A percentile compares a stretch with the other conserved stretches of the same genome.
These are phyloP conservation scores for Jacaranda mimosifolia DNA, from an alignment of 257 asterid species.

Conservation along the genomic window DNA sequence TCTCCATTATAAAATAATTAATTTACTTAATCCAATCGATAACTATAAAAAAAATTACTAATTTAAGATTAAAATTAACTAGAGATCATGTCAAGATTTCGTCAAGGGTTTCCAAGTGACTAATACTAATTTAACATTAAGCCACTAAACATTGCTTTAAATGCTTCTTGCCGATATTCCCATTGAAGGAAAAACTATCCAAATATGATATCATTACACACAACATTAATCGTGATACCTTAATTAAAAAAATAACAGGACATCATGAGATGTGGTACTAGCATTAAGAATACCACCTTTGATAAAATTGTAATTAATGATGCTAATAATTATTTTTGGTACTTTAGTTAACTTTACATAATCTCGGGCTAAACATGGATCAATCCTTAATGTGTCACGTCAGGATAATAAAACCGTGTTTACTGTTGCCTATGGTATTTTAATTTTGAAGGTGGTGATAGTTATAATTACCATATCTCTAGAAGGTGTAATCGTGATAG, in stretches of 20 bases:
- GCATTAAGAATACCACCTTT: background rate
- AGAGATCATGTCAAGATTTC: no score
- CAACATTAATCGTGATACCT: no score
- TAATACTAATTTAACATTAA: background rate
- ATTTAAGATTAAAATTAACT: no score
- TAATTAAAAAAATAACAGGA: background rate
- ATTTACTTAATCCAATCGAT: no score
- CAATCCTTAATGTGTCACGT: conserved; percentile 15
- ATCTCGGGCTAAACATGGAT: background rate
- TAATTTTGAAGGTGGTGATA: background rate
- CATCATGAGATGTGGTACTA: background rate
- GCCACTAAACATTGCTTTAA: background rate
- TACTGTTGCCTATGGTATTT: background rate
- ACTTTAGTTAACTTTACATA: background rate
- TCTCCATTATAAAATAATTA: no score
- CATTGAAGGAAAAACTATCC: background rate
- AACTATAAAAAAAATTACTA: no score
- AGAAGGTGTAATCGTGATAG: background rate
- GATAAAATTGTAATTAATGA: conserved; percentile 2
- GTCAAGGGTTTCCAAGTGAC: background rate
- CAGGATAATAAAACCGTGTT: conserved; percentile 17
- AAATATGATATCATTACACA: background rate
- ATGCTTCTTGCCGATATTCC: background rate
- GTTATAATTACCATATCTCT: conserved; percentile 8
- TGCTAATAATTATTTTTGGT: conserved; percentile 16